These are phyloP conservation scores for Pseudogymnoascus sp. DNA, from an alignment of 2,329 filamentous ascomycete species.

Conservation along the genomic window DNA sequence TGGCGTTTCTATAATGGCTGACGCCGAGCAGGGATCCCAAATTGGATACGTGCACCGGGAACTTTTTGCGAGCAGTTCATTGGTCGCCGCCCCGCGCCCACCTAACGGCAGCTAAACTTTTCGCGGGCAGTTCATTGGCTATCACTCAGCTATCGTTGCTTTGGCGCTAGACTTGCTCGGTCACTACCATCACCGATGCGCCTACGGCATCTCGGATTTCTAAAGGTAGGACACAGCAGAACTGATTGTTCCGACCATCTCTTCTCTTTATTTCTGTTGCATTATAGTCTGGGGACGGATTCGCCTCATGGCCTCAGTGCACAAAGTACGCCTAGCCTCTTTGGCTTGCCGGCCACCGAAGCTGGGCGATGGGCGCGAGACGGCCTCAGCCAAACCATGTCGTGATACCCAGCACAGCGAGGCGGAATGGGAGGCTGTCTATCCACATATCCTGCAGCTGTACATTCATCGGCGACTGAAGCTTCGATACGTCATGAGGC, in stretches of 20 bases:
- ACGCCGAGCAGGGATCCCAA: not conserved
- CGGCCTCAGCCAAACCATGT: not conserved
- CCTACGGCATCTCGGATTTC: not conserved
- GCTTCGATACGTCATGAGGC: slow-evolving; percentile 19
- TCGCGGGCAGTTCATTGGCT: not conserved
- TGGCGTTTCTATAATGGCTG: not conserved
- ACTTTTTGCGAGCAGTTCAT: not conserved
- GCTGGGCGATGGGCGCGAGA: not conserved
- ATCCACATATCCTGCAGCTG: slow-evolving; percentile 20
- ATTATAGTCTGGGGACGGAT: not conserved
- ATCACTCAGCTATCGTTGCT: not conserved
- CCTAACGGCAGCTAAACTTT: not conserved
- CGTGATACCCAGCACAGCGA: slow-evolving; percentile 13
- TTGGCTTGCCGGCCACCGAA: not conserved
- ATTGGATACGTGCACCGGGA: not conserved
- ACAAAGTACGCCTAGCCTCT: not conserved
- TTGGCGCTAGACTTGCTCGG: not conserved
- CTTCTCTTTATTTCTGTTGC: not conserved
- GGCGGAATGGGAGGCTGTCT: slow-evolving; percentile 19
- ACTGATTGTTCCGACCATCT: not conserved
- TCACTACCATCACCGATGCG: not conserved
- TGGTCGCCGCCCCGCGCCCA: not conserved
- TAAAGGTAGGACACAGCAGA: not conserved
- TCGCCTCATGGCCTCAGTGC: not conserved
- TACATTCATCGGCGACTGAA: slow-evolving; percentile 21